Evolutionary conservation across 139 green algal genomes (phyloP).

Genomic region (Chlamydomonas schloesseri): DNA sequence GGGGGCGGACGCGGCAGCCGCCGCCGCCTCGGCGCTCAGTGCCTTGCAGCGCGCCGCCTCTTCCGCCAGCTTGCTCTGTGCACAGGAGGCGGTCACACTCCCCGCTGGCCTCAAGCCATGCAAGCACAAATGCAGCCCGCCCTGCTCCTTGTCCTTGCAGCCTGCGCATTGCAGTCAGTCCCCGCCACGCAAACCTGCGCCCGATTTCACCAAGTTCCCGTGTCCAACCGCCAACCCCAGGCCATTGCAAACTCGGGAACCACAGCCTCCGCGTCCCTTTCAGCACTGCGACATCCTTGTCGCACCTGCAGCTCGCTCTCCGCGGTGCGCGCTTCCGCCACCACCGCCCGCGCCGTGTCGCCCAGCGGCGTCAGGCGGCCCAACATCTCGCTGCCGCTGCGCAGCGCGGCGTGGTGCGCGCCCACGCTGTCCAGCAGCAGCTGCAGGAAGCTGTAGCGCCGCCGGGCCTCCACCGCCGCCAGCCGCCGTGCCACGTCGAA

Average conservation of each 20-base stretch:
- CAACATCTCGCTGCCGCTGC: slow-evolving; percentile 38
- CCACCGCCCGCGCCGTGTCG: slow-evolving; percentile 4
- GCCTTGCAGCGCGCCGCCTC: slow-evolving; percentile 32
- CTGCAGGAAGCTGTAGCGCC: slow-evolving; percentile 29
- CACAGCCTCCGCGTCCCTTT: no score
- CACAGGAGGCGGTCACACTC: no score
- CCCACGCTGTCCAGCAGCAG: slow-evolving; percentile 37
- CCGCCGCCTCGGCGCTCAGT: not conserved
- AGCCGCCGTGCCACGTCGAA: slow-evolving; percentile 35
- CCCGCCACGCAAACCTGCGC: no score
- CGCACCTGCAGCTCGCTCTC: slow-evolving; percentile 36
- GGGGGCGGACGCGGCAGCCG: not conserved
- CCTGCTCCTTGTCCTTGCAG: no score
- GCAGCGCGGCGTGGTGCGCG: slow-evolving; percentile 34
- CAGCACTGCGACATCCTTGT: no score
- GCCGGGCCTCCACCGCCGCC: slow-evolving; percentile 2
- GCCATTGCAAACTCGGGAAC: no score
- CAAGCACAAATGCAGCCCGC: no score
- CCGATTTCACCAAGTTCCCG: no score
- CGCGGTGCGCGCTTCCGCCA: slow-evolving; percentile 14
- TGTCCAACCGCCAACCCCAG: no score
- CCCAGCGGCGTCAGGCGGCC: slow-evolving; percentile 22
- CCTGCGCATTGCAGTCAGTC: no score
- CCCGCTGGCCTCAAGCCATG: no score
- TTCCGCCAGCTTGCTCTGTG: not conserved